phyloP scores from a whole-genome alignment of 306 rosid genomes.

The Calophaca sinica region DNA sequence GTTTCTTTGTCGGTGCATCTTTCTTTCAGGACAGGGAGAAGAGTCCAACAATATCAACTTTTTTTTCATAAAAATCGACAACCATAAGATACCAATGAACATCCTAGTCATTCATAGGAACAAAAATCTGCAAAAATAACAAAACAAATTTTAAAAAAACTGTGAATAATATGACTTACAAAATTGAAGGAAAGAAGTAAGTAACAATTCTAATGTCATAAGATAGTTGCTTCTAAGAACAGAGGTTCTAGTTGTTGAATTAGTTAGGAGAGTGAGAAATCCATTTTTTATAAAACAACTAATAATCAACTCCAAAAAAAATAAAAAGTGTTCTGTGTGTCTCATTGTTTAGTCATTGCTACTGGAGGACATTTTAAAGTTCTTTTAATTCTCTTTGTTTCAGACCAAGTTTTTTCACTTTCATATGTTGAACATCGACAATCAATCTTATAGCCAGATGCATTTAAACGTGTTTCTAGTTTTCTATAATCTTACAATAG shows the following conservation, averaged over 20 bases:
- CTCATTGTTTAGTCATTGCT: slow-evolving; percentile 2
- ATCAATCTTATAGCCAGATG: slow-evolving; percentile 26
- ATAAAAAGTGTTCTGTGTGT: slow-evolving; percentile 12
- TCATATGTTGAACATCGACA: not conserved
- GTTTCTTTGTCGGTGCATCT: no score
- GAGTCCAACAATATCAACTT: no score
- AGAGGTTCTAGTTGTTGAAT: not conserved
- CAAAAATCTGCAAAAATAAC: no score
- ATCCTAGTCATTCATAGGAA: no score
- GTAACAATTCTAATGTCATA: slow-evolving; percentile 34
- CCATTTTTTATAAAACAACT: not conserved
- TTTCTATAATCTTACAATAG: not conserved
- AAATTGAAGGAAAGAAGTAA: slow-evolving; percentile 97
- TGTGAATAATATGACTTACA: no score
- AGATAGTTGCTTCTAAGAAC: slow-evolving; percentile 7
- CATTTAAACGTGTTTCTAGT: not conserved
- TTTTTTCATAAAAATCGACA: no score
- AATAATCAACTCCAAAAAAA: not conserved
- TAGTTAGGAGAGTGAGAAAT: slow-evolving; percentile 8
- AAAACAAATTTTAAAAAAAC: no score
- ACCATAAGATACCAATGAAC: no score
- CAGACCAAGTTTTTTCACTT: not conserved
- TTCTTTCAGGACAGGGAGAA: no score
- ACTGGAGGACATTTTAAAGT: slow-evolving; percentile 4
- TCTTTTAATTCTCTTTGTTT: not conserved